Conservation (phyloP, 208 protist genomes). For the Trypanosoma caninum region DNA sequence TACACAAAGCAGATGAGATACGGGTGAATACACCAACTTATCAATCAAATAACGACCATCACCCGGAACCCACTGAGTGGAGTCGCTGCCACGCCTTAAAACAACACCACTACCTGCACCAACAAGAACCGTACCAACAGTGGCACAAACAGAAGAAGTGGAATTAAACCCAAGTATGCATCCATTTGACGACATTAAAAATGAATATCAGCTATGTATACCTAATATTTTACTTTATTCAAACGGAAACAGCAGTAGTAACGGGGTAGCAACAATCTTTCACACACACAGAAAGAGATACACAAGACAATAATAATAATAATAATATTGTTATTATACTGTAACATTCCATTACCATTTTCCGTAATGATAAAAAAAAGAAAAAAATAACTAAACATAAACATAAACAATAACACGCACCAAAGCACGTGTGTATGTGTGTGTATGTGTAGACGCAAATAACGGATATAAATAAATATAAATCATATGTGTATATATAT, state of each 20-base stretch:
- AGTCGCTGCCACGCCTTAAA: constrained; percentile 21
- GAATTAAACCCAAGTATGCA: constrained; percentile 38
- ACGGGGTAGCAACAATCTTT: no score
- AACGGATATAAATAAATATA: constrained; percentile 1
- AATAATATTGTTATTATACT: neutral
- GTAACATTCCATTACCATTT: neutral
- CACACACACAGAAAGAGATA: no score
- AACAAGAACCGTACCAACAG: constrained; percentile 31
- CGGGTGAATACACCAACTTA: constrained; percentile 36
- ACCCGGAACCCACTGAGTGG: constrained; percentile 46
- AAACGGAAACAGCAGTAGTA: no score
- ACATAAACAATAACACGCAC: neutral
- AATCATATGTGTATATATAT: neutral
- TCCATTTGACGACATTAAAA: constrained; percentile 12
- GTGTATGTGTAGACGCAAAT: no score
- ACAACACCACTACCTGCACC: constrained; percentile 47
- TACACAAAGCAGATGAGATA: constrained; percentile 39
- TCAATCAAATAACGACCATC: constrained; percentile 49
- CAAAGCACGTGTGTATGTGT: no score
- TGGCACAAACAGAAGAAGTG: constrained; percentile 21
- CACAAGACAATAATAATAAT: constrained; percentile 12
- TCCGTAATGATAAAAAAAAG: neutral
- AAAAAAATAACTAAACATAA: neutral
- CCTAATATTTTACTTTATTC: no score
- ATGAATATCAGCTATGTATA: no score